Base-by-base conservation (phyloP, 768 basidiomycete species). In the Leccinum boreale region DNA sequence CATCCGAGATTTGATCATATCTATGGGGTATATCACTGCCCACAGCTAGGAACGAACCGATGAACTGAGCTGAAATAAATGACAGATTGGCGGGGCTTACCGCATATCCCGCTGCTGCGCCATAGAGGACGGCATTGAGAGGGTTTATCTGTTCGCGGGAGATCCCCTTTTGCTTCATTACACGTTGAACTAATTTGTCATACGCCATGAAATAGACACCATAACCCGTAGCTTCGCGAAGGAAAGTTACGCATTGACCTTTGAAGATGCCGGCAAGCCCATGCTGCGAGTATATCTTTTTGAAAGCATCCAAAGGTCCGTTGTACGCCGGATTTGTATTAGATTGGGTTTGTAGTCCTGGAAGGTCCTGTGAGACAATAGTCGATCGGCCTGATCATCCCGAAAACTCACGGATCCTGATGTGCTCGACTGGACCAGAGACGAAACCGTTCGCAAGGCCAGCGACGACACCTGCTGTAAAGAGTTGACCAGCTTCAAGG, bases 351-450 rank as follows among this genome's bases (percentile, higher is more conserved):
- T 98, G 96, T 24, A 98, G 77, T 55, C 94, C 92, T 95, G 64
- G 4, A 19, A 54, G 10, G 49, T 61, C 12, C 36, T 17, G 50
- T 66, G 42, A 65, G 53, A 51, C 24, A 24, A 47, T 26, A 4
- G 15, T 28, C 24, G 19, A 21, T 23, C 10, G 17, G 33, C 12
- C 0, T 21, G 48, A 49, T 58, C 55, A 47, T 50, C 36, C 23
- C 21, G 52, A 58, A 33, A 29, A 53, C 63, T 44, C 56, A 70
- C 67, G 67, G 47, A 98, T 98, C 76, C 95, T 91, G 70, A 98
- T 94, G 69, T 98, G 95, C 72, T 98, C 95, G 17, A 98, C 95
- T 6, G 95, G 96, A 1, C 94, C 94, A 1, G 94, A 95, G 36
- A 97, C 94, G 58, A 96, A 79, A 28, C 92, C 89, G 68, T 98